A percentile compares a stretch with the other conserved stretches of the same genome.
Evolutionary conservation across 805 yeast genomes (phyloP).

Genomic region (Ogataea parapolymorpha): DNA sequence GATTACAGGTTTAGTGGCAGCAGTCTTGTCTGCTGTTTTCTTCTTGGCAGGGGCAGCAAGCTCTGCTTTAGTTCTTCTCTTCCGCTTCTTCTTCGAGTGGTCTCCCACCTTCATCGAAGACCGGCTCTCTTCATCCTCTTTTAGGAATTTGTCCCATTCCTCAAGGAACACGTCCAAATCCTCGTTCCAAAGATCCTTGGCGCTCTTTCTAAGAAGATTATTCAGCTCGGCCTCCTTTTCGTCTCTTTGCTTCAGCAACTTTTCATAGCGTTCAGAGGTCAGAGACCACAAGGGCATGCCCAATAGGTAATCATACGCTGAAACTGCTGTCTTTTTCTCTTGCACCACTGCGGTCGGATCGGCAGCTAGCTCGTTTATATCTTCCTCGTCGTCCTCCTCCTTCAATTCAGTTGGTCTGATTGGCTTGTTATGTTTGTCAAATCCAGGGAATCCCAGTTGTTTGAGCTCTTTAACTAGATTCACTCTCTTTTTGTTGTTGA

Average conservation of each 20-base stretch:
- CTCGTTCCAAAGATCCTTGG: constrained; percentile 83
- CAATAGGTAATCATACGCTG: constrained; percentile 79
- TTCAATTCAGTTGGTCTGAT: constrained; percentile 36
- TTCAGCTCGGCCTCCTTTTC: constrained; percentile 71
- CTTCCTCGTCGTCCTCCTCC: constrained; percentile 42
- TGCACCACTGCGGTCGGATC: constrained; percentile 39
- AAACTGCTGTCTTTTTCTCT: constrained; percentile 45
- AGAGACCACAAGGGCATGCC: constrained; percentile 95
- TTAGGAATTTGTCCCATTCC: constrained; percentile 66
- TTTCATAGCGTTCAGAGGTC: constrained; percentile 85
- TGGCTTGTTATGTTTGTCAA: constrained; percentile 67
- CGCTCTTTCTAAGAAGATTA: constrained; percentile 57
- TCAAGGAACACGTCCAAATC: constrained; percentile 74
- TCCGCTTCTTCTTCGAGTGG: constrained; percentile 37
- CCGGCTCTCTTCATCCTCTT: constrained; percentile 60
- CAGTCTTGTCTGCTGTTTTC: constrained; percentile 14
- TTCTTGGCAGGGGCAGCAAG: constrained; percentile 7
- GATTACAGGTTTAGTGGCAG: background rate
- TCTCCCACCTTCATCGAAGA: constrained; percentile 46
- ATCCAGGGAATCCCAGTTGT: constrained; percentile 67
- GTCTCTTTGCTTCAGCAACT: constrained; percentile 67
- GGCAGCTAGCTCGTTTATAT: constrained; percentile 33
- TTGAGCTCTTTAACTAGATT: constrained; percentile 62
- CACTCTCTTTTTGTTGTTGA: constrained; percentile 72
- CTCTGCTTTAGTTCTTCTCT: constrained; percentile 28